Percentiles rank a stretch among this genome's conserved stretches.
Evolutionary conservation across 352 stramenopile genomes (phyloP).

Genomic region (Globisporangium emineosum): DNA sequence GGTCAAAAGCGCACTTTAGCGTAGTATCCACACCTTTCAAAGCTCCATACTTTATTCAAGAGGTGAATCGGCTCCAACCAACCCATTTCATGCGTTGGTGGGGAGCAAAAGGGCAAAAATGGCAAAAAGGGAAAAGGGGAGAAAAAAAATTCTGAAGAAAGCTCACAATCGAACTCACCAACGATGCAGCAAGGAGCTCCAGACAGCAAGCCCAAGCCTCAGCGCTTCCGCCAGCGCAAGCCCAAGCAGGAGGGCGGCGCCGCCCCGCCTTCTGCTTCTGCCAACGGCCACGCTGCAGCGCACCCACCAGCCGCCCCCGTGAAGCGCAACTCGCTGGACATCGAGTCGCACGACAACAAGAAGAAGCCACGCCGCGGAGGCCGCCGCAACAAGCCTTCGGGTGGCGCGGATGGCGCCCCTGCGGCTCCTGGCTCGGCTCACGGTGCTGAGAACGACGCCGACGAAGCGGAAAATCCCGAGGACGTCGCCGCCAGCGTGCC

Average conservation of each 20-base stretch:
- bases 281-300: background rate
- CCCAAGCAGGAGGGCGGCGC: constrained; percentile 9
- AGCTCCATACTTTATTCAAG: constrained; percentile 2
- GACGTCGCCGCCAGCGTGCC: constrained; percentile 4
- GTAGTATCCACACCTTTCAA: background rate
- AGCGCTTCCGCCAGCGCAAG: constrained; percentile 11
- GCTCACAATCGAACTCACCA: constrained; percentile 9
- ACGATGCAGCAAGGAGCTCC: constrained; percentile 1
- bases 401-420: background rate
- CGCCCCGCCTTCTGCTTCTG: background rate
- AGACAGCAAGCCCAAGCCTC: constrained; percentile 9
- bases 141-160: background rate
- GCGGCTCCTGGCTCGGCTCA: background rate
- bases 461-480: background rate
- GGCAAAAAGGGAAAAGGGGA: background rate
- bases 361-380: constrained; percentile 12
- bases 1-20: background rate
- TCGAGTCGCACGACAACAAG: constrained; percentile 12
- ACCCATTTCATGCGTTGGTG: constrained; percentile 5
- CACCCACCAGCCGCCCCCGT: constrained; percentile 4
- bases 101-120: background rate
- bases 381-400: constrained; percentile 9
- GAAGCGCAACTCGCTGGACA: constrained; percentile 5
- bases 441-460: background rate
- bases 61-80: background rate